Evolutionary conservation across 108 stramenopile species (phyloP), one percentile per base, ranked within the genome.

Genomic region (Thalassiosira profunda): DNA sequence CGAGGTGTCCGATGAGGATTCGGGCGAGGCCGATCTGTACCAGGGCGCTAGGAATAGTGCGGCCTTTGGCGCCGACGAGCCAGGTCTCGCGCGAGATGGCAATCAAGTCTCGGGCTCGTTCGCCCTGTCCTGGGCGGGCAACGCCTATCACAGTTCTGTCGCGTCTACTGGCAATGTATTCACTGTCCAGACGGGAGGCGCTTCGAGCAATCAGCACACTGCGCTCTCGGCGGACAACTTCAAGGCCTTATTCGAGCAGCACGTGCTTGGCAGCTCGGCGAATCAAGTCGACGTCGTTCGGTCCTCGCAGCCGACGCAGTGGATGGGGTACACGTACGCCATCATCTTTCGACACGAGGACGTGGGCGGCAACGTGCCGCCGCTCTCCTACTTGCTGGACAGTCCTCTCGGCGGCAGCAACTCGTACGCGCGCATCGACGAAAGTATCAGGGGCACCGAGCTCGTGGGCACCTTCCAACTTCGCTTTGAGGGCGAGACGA

Each of bases 51-150:
- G 51, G 24, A 66, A 70, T 33, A 68, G 67, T 42, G 72, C 72
- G 11, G 1, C 54, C 9, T 80, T 80, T 45, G 37, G 55, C 29
- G 25, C 15, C n/a, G 54, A 84, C 55, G 71, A 80, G 44, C 72
- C 68, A 10, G 80, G 67, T 14, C 74, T 70, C 4, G 75, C 84
- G 14, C 42, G 70, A 18, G 85, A 92, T 46, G 94, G 94, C 12
- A 93, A 93, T 61, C 86, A 92, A 36, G 85, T 96, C 21, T 63
- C 69, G n/a, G 94, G 94, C 5, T 52, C 59, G 3, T 96, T 81
- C 54, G 80, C 86, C 31, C 49, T 85, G n/a, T 68, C 70, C 36
- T 82, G 79, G 80, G 38, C 34, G 30, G 79, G 78, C 2, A 82
- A 70, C 40, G 29, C 65, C 2, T 79, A 74, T 60, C 61, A 72